phyloP scores from a whole-genome alignment of 2,329 filamentous ascomycete species.

The Grosmannia huntii region DNA sequence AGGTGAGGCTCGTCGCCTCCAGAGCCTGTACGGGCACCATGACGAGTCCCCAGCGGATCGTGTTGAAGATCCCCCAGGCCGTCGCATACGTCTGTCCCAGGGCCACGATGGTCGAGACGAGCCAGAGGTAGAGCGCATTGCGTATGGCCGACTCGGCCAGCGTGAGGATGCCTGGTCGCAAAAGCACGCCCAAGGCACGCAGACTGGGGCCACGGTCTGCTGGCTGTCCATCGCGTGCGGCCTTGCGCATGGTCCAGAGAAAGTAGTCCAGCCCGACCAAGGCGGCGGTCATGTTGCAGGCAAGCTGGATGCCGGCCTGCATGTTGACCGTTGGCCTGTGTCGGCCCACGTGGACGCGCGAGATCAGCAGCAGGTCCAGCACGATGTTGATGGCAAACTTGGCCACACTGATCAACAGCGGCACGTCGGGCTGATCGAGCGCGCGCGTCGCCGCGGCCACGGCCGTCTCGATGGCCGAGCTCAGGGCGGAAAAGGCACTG shows the following conservation, averaged over 20 bases:
- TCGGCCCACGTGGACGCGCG: conserved; percentile 45
- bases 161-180: conserved; percentile 43
- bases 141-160: conserved; percentile 53
- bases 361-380: conserved; percentile 54
- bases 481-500: conserved; percentile 47
- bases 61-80: conserved; percentile 62
- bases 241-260: conserved; percentile 23
- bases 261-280: conserved; percentile 48
- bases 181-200: conserved; percentile 33
- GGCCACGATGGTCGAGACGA: conserved; percentile 50
- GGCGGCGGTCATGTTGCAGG: conserved; percentile 45
- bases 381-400: conserved; percentile 56
- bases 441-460: conserved; percentile 49
- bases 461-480: conserved; percentile 49
- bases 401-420: conserved; percentile 48
- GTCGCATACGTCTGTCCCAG: conserved; percentile 55
- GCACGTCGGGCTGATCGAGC: conserved; percentile 56
- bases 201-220: conserved; percentile 21
- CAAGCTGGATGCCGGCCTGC: conserved; percentile 50
- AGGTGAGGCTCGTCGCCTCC: conserved; percentile 51
- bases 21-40: conserved; percentile 61
- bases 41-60: conserved; percentile 59
- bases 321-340: conserved; percentile 45
- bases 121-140: conserved; percentile 60
- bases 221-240: neutral